Percentiles rank a stretch among this genome's conserved stretches.
phyloP scores from a whole-genome alignment of 2,329 filamentous ascomycete genomes.

The Hyphodiscus sp. region DNA sequence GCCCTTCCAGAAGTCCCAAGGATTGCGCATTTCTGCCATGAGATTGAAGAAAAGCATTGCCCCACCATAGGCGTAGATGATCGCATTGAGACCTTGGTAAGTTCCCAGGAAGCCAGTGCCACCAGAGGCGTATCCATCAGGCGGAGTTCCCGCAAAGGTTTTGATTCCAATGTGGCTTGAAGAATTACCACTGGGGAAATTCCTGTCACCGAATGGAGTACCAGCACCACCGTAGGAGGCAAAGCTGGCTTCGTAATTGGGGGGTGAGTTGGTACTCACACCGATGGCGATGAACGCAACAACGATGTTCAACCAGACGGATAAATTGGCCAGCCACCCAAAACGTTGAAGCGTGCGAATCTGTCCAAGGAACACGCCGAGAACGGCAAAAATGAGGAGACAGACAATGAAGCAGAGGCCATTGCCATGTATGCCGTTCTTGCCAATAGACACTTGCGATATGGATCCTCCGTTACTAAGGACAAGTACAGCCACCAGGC shows the following conservation, averaged over 20 bases:
- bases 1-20: conserved; percentile 42
- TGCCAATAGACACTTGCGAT: conserved; percentile 41
- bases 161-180: conserved; percentile 10
- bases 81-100: conserved; percentile 18
- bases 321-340: conserved; percentile 48
- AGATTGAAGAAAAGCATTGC: conserved; percentile 48
- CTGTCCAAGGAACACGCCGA: conserved; percentile 47
- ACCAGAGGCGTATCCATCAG: conserved; percentile 12
- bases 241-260: conserved; percentile 28
- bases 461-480: conserved; percentile 46
- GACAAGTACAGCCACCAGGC: conserved; percentile 46
- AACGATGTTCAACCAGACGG: conserved; percentile 47
- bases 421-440: conserved; percentile 9
- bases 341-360: conserved; percentile 48
- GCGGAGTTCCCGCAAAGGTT: conserved; percentile 1
- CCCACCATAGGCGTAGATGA: conserved; percentile 51
- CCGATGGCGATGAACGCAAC: conserved; percentile 41
- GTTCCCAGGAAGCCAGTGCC: conserved; percentile 14
- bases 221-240: conserved; percentile 9
- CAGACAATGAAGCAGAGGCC: conserved; percentile 46
- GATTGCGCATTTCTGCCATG: conserved; percentile 36
- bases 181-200: conserved; percentile 15
- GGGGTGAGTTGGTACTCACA: conserved; percentile 40
- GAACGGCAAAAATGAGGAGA: conserved; percentile 41
- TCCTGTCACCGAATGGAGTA: conserved; percentile 11